A percentile compares a stretch with the other conserved stretches of the same genome.
These are phyloP conservation scores for Tilletia horrida DNA, from an alignment of 1,284 basidiomycete genomes.

Conservation along the genomic window DNA sequence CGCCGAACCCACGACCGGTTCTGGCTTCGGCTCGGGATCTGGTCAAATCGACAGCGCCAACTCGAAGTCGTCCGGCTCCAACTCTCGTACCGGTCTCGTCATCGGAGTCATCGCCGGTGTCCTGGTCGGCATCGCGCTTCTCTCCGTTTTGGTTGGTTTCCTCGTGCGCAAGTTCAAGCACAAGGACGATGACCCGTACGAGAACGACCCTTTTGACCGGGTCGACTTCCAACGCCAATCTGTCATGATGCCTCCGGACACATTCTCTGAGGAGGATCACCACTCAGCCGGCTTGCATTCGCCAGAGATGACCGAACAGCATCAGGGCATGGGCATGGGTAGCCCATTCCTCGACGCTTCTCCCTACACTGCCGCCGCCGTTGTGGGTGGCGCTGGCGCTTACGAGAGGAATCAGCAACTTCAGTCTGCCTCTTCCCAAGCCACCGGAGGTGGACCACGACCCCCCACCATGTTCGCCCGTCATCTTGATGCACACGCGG, in stretches of 20 bases:
- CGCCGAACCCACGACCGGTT: slow-evolving; percentile 15
- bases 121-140: slow-evolving; percentile 51
- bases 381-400: slow-evolving; percentile 33
- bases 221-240: slow-evolving; percentile 52
- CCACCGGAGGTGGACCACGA: slow-evolving; percentile 50
- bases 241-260: slow-evolving; percentile 51
- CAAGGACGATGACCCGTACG: slow-evolving; percentile 48
- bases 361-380: slow-evolving; percentile 27
- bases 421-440: slow-evolving; percentile 24
- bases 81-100: slow-evolving; percentile 46
- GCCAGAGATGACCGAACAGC: slow-evolving; percentile 36
- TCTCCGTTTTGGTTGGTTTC: slow-evolving; percentile 52
- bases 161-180: slow-evolving; percentile 50
- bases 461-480: slow-evolving; percentile 54
- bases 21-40: slow-evolving; percentile 27
- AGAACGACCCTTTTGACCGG: slow-evolving; percentile 52
- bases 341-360: slow-evolving; percentile 10
- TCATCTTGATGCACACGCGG: slow-evolving; percentile 40
- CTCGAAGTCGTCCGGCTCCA: slow-evolving; percentile 24
- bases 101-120: slow-evolving; percentile 55
- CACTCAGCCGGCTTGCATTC: slow-evolving; percentile 38
- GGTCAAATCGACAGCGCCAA: slow-evolving; percentile 27
- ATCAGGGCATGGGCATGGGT: slow-evolving; percentile 29
- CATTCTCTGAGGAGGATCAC: slow-evolving; percentile 45
- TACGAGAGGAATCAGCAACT: slow-evolving; percentile 3